Evolutionary conservation across 2,329 filamentous ascomycete species (phyloP), one percentile per base, ranked within the genome.

Genomic region (Ophiostoma tasmaniense): DNA sequence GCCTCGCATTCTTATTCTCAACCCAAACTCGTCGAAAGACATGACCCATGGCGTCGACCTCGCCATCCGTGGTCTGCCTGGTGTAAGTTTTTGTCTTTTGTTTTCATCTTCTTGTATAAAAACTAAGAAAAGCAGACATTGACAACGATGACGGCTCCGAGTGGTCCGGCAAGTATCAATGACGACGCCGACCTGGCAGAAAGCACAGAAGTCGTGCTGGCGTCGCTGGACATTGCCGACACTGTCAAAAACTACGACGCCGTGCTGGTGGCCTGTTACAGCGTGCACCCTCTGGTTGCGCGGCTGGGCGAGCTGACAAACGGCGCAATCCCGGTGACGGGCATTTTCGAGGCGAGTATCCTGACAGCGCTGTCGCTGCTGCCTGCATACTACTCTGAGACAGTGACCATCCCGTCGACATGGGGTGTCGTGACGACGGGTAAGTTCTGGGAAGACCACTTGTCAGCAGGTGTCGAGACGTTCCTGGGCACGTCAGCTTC

Each of bases 351-450:
- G 78, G 90, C 92, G 0, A 92, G 89, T 74, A 82, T 97, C 17
- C 80, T 88, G 2, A 81, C 87, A 0, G 85, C 87, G 1, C 76
- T 93, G 11, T 85, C 89, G 1, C 78, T 84, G 30, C 79, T 83
- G 59, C 76, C 69, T 33, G 75, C 74, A 69, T 79, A 73, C 66
- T 76, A 73, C 2, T 52, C 37, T 10, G 17, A 2, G 1, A n/a
- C 66, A 1, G 39, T 37, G 37, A 71, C 71, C 1, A 71, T 73
- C 1, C 70, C 72, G 1, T 73, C 68, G 78, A 86, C 72, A 64
- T 97, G 95, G 82, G 94, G 93, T 1, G 95, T 98, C 72, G 89
- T 98, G 5, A 94, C 90, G 5, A 97, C 94, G 0, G 93, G 93
- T 0, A 86, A 86, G 69, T 90, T 90, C 72, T 97, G 93, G 94